A percentile compares a stretch with the other conserved stretches of the same genome.
Evolutionary conservation across 495 filamentous ascomycete species (phyloP).

Genomic region (Penicillium tannophilum): DNA sequence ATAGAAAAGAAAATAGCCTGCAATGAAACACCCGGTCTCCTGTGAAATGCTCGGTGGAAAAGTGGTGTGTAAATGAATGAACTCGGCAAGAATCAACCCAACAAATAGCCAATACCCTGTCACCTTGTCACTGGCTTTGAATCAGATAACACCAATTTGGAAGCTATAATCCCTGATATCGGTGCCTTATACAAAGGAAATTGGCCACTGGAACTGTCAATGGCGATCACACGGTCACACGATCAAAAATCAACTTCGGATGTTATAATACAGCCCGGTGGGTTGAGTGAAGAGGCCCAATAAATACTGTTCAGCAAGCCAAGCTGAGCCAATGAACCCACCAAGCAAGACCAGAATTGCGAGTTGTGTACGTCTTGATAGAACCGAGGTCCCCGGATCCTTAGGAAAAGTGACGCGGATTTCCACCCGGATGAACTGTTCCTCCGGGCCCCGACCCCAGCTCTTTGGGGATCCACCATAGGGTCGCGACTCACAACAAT

Average conservation of each 20-base stretch:
- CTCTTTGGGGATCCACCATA: not conserved
- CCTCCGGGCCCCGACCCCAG: constrained; percentile 9
- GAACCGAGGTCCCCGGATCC: constrained; percentile 2
- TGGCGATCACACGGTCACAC: not conserved
- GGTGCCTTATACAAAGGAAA: not conserved
- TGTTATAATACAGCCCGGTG: not conserved
- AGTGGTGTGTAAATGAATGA: constrained; percentile 5
- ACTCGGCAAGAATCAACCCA: not conserved
- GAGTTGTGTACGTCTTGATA: not conserved
- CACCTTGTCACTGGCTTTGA: not conserved
- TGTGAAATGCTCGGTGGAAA: not conserved
- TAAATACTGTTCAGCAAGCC: not conserved
- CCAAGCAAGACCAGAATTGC: not conserved
- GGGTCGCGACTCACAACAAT: too few species aligned
- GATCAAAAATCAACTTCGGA: not conserved
- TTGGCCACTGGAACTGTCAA: not conserved
- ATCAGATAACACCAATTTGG: not conserved
- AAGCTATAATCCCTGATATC: not conserved
- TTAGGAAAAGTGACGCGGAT: constrained; percentile 13
- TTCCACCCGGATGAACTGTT: constrained; percentile 11
- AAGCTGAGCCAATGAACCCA: not conserved
- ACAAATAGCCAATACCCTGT: not conserved
- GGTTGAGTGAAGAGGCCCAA: not conserved
- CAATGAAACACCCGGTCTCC: not conserved
- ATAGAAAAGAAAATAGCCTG: not conserved